phyloP scores from a whole-genome alignment of 1,139 yeast genomes.

The Geotrichum australiense region DNA sequence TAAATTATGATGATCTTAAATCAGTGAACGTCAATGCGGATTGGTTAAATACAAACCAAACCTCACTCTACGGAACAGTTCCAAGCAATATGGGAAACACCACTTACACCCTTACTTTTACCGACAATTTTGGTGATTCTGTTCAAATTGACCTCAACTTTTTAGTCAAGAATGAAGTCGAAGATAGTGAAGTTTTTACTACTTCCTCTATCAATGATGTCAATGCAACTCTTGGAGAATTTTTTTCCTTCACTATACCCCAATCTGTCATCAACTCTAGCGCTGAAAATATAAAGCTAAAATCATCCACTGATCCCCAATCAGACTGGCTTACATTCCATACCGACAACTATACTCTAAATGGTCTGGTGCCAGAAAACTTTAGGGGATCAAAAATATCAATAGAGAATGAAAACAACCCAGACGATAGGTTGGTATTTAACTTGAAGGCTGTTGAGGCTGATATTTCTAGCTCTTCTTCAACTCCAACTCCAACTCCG shows the following conservation, averaged over 20 bases:
- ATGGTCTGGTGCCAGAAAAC: conserved; percentile 13
- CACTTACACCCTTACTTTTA: conserved; percentile 44
- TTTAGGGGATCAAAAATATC: conserved; percentile 13
- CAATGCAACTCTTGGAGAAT: conserved; percentile 60
- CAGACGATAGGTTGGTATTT: conserved; percentile 28
- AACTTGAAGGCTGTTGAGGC: conserved; percentile 31
- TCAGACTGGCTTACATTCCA: conserved; percentile 15
- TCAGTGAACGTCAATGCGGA: conserved; percentile 43
- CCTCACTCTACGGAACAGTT: conserved; percentile 46
- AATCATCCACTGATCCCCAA: conserved; percentile 2
- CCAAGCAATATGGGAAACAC: conserved; percentile 40
- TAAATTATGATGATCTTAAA: conserved; percentile 49
- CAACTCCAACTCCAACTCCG: conserved; percentile 19
- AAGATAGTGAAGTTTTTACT: conserved; percentile 16
- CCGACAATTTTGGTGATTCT: conserved; percentile 57
- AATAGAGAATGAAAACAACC: conserved; percentile 33
- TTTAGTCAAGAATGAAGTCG: conserved; percentile 2
- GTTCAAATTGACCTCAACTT: conserved; percentile 51
- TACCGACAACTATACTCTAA: conserved; percentile 10
- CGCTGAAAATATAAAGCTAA: conserved; percentile 22
- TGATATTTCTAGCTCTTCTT: conserved; percentile 24
- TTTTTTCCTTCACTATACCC: conserved; percentile 54
- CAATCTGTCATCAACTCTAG: conserved; percentile 31
- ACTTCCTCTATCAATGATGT: conserved; percentile 31
- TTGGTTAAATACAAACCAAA: conserved; percentile 51